A percentile compares a stretch with the other conserved stretches of the same genome.
Conservation (phyloP, 176 grass and related monocot genomes). For the Musa acuminata region DNA sequence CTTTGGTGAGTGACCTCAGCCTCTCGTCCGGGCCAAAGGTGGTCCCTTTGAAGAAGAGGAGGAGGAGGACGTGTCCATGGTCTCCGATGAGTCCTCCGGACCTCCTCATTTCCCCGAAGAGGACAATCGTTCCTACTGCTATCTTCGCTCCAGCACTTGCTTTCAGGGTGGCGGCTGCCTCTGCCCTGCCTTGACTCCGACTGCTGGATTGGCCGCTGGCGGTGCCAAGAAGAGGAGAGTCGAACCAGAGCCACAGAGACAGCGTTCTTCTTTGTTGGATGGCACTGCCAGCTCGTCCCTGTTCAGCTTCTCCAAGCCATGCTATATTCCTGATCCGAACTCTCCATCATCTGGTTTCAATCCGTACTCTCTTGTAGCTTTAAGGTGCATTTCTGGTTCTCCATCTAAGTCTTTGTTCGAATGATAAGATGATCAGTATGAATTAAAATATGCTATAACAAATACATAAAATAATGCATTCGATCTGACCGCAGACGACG, state of each 20-base stretch:
- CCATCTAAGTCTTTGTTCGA: too few species aligned
- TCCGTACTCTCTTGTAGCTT: slow-evolving; percentile 23
- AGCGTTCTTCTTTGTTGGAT: slow-evolving; percentile 43
- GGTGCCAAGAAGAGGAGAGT: slow-evolving; percentile 24
- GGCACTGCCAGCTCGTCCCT: slow-evolving; percentile 83
- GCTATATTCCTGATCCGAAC: not conserved
- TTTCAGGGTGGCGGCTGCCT: not conserved
- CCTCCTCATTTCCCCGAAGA: slow-evolving; percentile 38
- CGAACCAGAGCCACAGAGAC: slow-evolving; percentile 28
- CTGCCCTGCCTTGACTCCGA: not conserved
- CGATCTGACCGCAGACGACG: too few species aligned
- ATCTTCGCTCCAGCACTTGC: not conserved
- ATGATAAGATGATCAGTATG: too few species aligned
- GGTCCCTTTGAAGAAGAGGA: slow-evolving; percentile 21
- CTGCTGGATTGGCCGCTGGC: slow-evolving; percentile 11
- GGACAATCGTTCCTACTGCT: not conserved
- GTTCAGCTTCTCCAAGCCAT: slow-evolving; percentile 33
- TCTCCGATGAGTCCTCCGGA: slow-evolving; percentile 91
- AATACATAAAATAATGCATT: too few species aligned
- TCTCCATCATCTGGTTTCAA: not conserved
- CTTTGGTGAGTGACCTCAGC: slow-evolving; percentile 20
- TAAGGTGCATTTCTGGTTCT: slow-evolving; percentile 20
- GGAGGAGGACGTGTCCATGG: slow-evolving; percentile 88
- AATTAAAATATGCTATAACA: too few species aligned
- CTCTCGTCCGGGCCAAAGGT: not conserved